Base-by-base conservation (phyloP, 768 basidiomycete genomes). In the Russula griseocarnosa region DNA sequence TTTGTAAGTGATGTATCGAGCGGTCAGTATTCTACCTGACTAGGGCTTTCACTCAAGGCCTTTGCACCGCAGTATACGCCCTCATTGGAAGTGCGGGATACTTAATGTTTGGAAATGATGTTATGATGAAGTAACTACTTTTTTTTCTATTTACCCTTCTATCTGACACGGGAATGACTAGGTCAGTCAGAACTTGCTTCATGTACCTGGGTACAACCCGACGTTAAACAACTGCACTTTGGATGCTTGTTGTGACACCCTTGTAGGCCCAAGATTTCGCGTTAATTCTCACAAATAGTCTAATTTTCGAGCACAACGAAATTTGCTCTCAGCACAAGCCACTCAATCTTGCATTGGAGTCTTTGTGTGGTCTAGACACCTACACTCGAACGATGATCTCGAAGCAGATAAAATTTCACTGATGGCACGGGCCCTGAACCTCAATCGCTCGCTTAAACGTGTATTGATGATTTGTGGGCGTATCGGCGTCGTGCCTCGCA, bases 171-270 rank as follows among this genome's bases (percentile, higher is more conserved):
- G 7, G 18, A 16, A n/a, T 18, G 47, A 32, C 22, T 55, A 94
- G 88, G 86, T 98, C 72, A 96, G 92, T 65, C 82, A 84, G 65
- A 87, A 98, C 71, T 77, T 98, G 34, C 78, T 94, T 59, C 78
- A 75, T 53, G 90, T 86, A 13, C 78, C 83, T 1, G 89, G 86
- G 22, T 96, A 90, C 71, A 91, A 86, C 63, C 77, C 81, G 18
- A 66, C 75, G 4, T 75, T 98, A 18, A 97, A 94, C 71, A 76
- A 83, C 62, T 90, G 36, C 87, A 9, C 78, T 95, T 51, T 95
- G 91, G 90, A 85, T 92, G 78, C 84, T 98, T 38, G 95, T 93
- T 11, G 75, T 92, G 54, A 84, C 81, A 62, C 88, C 88, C 38
- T 67, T 91, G 86, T 89, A 71, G 74, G 86, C 79, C 79, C 26